Percentiles rank a stretch among this genome's conserved stretches.
Conservation (phyloP, 2,329 filamentous ascomycete species). For the Venturia asperata region DNA sequence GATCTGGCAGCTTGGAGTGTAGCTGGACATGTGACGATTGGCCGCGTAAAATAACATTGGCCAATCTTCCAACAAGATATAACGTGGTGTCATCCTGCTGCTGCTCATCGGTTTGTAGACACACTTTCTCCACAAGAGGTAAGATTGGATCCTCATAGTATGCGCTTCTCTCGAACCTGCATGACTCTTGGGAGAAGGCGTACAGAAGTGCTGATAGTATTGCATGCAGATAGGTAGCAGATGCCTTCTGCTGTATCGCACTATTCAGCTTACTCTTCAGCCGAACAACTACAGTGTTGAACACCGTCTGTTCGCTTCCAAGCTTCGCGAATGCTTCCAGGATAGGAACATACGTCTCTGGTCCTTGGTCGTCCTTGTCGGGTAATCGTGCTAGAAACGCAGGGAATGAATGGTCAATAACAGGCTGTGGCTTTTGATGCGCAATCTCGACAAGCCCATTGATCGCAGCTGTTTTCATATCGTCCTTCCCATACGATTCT, state of each 20-base stretch:
- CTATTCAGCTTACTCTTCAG: slow-evolving; percentile 56
- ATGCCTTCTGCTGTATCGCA: slow-evolving; percentile 46
- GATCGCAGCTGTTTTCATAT: slow-evolving; percentile 53
- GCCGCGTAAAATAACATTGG: slow-evolving; percentile 51
- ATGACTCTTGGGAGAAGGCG: slow-evolving; percentile 46
- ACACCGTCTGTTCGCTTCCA: slow-evolving; percentile 54
- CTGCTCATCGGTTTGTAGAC: slow-evolving; percentile 27
- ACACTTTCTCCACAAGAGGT: slow-evolving; percentile 35
- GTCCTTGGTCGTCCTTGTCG: slow-evolving; percentile 45
- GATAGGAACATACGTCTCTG: slow-evolving; percentile 45
- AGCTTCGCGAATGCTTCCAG: slow-evolving; percentile 60
- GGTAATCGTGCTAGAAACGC: slow-evolving; percentile 59
- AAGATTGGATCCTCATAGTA: slow-evolving; percentile 44
- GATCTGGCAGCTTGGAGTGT: slow-evolving; percentile 43
- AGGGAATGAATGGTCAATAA: slow-evolving; percentile 59
- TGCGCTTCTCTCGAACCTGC: slow-evolving; percentile 19
- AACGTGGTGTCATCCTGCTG: slow-evolving; percentile 44
- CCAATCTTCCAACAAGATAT: slow-evolving; percentile 54
- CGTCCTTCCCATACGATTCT: slow-evolving; percentile 48
- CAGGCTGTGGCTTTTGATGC: slow-evolving; percentile 53
- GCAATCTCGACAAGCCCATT: slow-evolving; percentile 54
- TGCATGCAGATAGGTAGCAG: slow-evolving; percentile 49
- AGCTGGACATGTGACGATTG: slow-evolving; percentile 42
- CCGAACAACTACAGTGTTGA: slow-evolving; percentile 55
- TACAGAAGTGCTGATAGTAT: slow-evolving; percentile 56